Base-by-base conservation (phyloP, 2,329 filamentous ascomycete genomes). In the Phaeosphaeria sp. region DNA sequence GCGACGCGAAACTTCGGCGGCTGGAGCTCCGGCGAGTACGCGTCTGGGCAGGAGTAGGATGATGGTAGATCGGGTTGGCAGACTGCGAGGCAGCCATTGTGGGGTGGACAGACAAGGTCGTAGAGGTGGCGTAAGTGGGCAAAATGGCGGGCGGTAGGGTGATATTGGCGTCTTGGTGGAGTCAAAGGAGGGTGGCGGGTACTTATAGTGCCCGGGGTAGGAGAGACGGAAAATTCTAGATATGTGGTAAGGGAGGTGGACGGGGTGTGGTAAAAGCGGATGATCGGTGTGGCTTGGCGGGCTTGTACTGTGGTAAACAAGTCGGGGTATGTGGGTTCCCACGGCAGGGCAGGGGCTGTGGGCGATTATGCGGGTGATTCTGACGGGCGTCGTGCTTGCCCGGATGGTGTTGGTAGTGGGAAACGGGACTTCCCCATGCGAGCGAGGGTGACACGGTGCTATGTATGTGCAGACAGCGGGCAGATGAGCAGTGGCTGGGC, bases 11-110 rank as follows among this genome's bases (percentile, higher is more conserved):
- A 55, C 69, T 72, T 53, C 57, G 66, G 60, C 69, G 71, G 27
- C 64, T 65, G 11, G 72, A 75, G 55, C 60, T 69, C 24, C 67
- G 69, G 18, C 71, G 71, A 20, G 48, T 58, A 42, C 64, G 67
- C 24, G 67, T 53, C 24, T 50, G 57, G 40, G 56, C 53, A 25
- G 53, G 58, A 33, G 51, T 47, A 36, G 69, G 59, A 30, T 69
- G 64, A 54, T 70, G 66, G 36, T 71, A 66, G 55, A 63, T 47
- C 43, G 64, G 63, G 25, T 54, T 63, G 40, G 67, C 62, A 52
- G 68, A 65, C 39, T 45, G 59, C 50, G 63, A 46, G 45, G 55
- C 51, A 53, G 66, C 62, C 67, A 73, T 73, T 59, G 39, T 60
- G 59, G 55, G 52, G 25, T 53, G 25, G 40, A 22, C n/a, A 21